Evolutionary conservation across 768 basidiomycete genomes (phyloP).

Genomic region (Cyclocybe aegerita): DNA sequence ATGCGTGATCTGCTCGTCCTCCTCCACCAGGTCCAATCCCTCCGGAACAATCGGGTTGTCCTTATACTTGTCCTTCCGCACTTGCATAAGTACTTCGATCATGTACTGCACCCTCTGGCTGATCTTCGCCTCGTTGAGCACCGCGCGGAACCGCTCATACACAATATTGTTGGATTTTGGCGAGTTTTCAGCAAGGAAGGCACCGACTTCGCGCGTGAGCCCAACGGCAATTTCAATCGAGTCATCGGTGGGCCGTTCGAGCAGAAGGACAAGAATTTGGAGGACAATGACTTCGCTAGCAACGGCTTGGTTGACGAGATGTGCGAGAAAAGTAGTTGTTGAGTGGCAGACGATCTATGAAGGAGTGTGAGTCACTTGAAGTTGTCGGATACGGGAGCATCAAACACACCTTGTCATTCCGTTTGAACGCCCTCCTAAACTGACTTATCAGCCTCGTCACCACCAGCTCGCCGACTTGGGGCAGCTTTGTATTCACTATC

Average conservation of each 20-base stretch:
- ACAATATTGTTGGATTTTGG: slow-evolving; percentile 95
- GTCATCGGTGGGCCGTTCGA: slow-evolving; percentile 95
- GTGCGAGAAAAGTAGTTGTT: slow-evolving; percentile 86
- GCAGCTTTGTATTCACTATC: slow-evolving; percentile 96
- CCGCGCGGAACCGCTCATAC: slow-evolving; percentile 95
- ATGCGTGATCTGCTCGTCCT: slow-evolving; percentile 98
- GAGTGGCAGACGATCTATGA: slow-evolving; percentile 90
- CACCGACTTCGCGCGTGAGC: slow-evolving; percentile 96
- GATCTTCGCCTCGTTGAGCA: slow-evolving; percentile 92
- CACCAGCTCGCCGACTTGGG: slow-evolving; percentile 92
- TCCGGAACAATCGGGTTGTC: slow-evolving; percentile 95
- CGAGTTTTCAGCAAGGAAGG: slow-evolving; percentile 89
- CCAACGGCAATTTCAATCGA: slow-evolving; percentile 98
- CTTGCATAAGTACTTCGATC: slow-evolving; percentile 99
- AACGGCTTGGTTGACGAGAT: slow-evolving; percentile 91
- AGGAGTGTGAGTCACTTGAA: slow-evolving; percentile 1
- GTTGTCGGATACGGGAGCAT: not conserved
- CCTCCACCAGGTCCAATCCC: slow-evolving; percentile 94
- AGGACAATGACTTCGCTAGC: slow-evolving; percentile 94
- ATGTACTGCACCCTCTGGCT: slow-evolving; percentile 98
- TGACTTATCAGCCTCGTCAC: slow-evolving; percentile 90
- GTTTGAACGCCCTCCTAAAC: slow-evolving; percentile 91
- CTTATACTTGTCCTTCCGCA: slow-evolving; percentile 98
- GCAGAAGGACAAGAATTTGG: slow-evolving; percentile 92
- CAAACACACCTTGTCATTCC: slow-evolving; percentile 90